Percentiles rank a stretch among this genome's conserved stretches.
These are phyloP conservation scores for Cladophialophora psammophila DNA, from an alignment of 2,329 filamentous ascomycete species.

Conservation along the genomic window DNA sequence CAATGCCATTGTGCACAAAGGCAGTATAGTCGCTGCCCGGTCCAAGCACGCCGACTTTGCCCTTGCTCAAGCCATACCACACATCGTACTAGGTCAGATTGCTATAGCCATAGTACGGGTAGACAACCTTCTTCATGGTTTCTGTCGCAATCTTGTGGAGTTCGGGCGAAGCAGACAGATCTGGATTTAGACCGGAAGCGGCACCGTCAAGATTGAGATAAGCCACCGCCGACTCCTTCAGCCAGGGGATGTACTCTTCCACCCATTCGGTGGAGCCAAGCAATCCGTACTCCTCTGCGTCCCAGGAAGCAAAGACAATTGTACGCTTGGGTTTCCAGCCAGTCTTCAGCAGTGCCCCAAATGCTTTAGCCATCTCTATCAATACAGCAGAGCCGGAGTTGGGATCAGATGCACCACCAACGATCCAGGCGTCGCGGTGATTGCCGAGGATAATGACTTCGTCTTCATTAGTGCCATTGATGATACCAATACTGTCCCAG, in stretches of 20 bases:
- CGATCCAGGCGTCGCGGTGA: constrained; percentile 63
- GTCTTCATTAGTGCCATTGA: constrained; percentile 44
- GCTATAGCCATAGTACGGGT: constrained; percentile 47
- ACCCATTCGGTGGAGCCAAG: constrained; percentile 57
- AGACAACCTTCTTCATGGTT: constrained; percentile 53
- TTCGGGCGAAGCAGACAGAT: constrained; percentile 50
- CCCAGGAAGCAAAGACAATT: constrained; percentile 52
- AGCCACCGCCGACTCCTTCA: constrained; percentile 53
- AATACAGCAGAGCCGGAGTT: constrained; percentile 60
- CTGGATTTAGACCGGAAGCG: constrained; percentile 53
- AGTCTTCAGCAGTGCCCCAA: constrained; percentile 55
- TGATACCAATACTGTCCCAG: constrained; percentile 43
- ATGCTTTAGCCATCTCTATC: constrained; percentile 59
- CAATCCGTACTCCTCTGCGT: constrained; percentile 49
- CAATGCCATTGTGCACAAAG: constrained; percentile 55
- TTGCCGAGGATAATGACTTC: constrained; percentile 60
- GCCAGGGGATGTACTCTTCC: constrained; percentile 56
- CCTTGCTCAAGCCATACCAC: constrained; percentile 47
- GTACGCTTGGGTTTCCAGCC: constrained; percentile 62
- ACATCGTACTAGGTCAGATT: constrained; percentile 56
- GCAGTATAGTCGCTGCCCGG: constrained; percentile 57
- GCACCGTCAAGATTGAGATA: constrained; percentile 63
- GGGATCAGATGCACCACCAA: constrained; percentile 61
- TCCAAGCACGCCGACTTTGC: constrained; percentile 53
- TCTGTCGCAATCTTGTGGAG: constrained; percentile 48